Evolutionary conservation across 352 stramenopile species (phyloP).

Genomic region (Aphanomyces astaci): DNA sequence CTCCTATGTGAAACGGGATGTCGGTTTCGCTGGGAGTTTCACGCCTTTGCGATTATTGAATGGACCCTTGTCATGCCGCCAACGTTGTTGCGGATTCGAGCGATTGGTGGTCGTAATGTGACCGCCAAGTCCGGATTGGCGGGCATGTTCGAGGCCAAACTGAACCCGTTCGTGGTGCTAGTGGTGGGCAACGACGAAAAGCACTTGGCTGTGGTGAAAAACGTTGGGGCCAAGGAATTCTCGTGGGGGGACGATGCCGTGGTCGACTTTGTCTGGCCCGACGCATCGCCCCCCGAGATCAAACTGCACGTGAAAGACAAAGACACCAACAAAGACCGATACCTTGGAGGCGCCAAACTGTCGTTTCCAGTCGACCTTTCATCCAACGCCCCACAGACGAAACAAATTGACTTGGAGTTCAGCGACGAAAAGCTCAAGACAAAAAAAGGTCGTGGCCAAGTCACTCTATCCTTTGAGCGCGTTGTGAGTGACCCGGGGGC

Average conservation of each 20-base stretch:
- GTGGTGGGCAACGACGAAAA: slow-evolving; percentile 30
- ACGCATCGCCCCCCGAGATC: slow-evolving; percentile 25
- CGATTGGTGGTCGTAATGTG: slow-evolving; percentile 2
- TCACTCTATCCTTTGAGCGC: slow-evolving; percentile 40
- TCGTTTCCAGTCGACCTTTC: slow-evolving; percentile 14
- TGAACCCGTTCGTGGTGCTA: slow-evolving; percentile 41
- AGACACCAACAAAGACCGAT: slow-evolving; percentile 37
- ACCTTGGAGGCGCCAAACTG: slow-evolving; percentile 39
- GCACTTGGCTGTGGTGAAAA: slow-evolving; percentile 30
- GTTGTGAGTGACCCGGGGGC: neutral
- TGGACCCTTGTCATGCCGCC: neutral
- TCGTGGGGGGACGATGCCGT: slow-evolving; percentile 33
- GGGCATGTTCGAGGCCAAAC: slow-evolving; percentile 35
- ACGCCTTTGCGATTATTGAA: too few species aligned
- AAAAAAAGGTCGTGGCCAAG: slow-evolving; percentile 31
- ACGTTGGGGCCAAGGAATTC: slow-evolving; percentile 38
- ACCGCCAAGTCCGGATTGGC: neutral
- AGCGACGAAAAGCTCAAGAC: slow-evolving; percentile 47
- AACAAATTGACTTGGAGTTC: slow-evolving; percentile 37
- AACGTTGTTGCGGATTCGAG: slow-evolving; percentile 1
- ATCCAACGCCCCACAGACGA: neutral
- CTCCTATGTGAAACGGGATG: too few species aligned
- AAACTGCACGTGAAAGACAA: slow-evolving; percentile 43
- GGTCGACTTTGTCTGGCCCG: slow-evolving; percentile 28
- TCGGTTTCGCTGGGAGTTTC: neutral